Evolutionary conservation across 306 rosid species (phyloP).

Genomic region (Trifolium repens): DNA sequence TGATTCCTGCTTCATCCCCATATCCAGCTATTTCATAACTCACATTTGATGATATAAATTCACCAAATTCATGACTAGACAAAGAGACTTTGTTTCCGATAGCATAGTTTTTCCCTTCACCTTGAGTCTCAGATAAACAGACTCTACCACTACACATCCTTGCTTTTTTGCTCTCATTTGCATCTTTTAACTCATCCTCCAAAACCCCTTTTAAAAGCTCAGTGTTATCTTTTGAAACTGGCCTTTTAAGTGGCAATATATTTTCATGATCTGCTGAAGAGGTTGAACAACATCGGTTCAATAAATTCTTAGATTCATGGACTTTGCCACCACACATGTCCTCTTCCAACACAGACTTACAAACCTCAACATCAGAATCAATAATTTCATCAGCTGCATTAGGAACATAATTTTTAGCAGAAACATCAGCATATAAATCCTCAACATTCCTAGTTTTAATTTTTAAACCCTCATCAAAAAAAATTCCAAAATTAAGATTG

Average conservation of each 20-base stretch:
- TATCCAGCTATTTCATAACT: too few species aligned
- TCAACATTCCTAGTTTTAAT: background rate
- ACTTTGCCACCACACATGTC: too few species aligned
- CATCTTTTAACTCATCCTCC: too few species aligned
- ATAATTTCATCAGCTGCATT: background rate
- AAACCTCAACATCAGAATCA: background rate
- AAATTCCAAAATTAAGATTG: background rate
- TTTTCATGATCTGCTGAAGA: background rate
- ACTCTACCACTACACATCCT: too few species aligned
- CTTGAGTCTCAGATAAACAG: background rate
- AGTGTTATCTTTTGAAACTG: too few species aligned
- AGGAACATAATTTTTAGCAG: background rate
- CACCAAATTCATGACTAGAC: constrained; percentile 5
- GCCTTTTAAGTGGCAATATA: background rate
- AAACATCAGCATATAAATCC: background rate
- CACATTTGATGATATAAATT: too few species aligned
- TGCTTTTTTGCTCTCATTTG: too few species aligned
- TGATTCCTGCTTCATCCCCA: too few species aligned
- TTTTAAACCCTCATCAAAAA: background rate
- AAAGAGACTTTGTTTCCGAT: background rate
- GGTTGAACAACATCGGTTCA: background rate
- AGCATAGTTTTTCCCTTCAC: background rate
- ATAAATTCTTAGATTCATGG: background rate
- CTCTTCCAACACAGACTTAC: too few species aligned
- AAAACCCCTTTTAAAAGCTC: too few species aligned